These are phyloP conservation scores for Gossypium australe DNA, from an alignment of 345 rosid species.

Conservation along the genomic window DNA sequence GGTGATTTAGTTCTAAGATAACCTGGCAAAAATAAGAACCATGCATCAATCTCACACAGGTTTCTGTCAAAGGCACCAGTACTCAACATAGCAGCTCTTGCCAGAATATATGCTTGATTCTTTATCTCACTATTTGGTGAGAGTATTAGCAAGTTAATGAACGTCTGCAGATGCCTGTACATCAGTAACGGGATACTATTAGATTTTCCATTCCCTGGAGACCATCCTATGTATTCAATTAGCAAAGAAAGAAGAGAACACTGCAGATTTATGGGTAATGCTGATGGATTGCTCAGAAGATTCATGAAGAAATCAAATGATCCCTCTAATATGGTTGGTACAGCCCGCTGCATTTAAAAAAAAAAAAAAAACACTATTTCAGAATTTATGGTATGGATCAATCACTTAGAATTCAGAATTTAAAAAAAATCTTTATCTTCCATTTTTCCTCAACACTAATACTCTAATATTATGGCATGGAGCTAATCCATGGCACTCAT, in stretches of 20 bases:
- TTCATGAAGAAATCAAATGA: constrained; percentile 74
- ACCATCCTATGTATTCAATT: constrained; percentile 49
- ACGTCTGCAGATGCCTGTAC: constrained; percentile 68
- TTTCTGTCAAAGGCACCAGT: constrained; percentile 88
- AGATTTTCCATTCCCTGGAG: constrained; percentile 39
- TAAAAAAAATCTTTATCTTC: background rate
- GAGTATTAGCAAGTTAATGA: constrained; percentile 53
- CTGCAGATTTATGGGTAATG: constrained; percentile 50
- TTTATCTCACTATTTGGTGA: constrained; percentile 49
- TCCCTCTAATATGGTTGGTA: constrained; percentile 70
- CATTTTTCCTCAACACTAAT: background rate
- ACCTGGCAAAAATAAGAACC: constrained; percentile 77
- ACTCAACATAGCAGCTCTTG: constrained; percentile 70
- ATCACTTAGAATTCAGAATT: background rate
- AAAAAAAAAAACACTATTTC: constrained; percentile 6
- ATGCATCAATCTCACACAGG: constrained; percentile 52
- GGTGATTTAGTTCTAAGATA: constrained; percentile 32
- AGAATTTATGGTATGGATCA: background rate
- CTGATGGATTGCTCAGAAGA: constrained; percentile 47
- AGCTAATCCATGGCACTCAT: background rate
- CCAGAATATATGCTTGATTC: constrained; percentile 59
- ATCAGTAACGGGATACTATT: constrained; percentile 51
- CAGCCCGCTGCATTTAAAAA: constrained; percentile 48
- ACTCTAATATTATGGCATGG: background rate
- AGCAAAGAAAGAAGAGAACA: constrained; percentile 60